Conservation (phyloP, 192 early-diverging fungal species). For the Neocallimastix lanati region DNA sequence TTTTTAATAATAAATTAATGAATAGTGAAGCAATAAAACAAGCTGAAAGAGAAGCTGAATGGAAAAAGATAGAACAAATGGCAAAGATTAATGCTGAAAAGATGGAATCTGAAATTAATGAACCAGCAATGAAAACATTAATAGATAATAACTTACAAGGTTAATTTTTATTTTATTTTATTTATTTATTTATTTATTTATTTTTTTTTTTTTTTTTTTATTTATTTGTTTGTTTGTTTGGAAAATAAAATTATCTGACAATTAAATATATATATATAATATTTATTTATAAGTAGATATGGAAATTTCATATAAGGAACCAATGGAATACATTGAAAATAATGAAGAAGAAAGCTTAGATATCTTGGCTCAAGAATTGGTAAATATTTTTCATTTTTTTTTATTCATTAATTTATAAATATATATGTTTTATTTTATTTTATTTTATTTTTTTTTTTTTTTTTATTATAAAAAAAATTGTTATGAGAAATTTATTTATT, state of each 20-base stretch:
- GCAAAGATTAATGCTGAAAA: conserved; percentile 22
- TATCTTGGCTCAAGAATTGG: conserved; percentile 1
- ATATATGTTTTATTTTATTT: too few relatives aligned
- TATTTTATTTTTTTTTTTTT: background rate
- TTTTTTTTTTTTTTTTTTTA: too few relatives aligned
- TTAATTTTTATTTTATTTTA: background rate
- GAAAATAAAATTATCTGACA: too few relatives aligned
- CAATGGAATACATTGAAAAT: conserved; percentile 2
- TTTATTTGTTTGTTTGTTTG: too few relatives aligned
- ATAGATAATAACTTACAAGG: background rate
- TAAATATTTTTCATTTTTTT: too few relatives aligned
- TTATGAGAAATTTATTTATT: background rate
- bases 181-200: too few relatives aligned
- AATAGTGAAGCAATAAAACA: conserved; percentile 60
- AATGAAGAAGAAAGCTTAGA: conserved; percentile 17
- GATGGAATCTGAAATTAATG: background rate
- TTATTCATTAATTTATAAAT: too few relatives aligned
- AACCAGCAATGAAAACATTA: background rate
- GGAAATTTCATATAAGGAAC: conserved; percentile 7
- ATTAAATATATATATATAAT: too few relatives aligned
- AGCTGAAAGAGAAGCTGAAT: conserved; percentile 61
- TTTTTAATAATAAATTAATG: background rate
- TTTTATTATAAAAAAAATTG: conserved; percentile 1
- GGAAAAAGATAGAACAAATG: conserved; percentile 52
- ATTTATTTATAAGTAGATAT: too few relatives aligned